Conservation (phyloP, 176 grass and related monocot species). For the Hsuehochloa calcarea region DNA sequence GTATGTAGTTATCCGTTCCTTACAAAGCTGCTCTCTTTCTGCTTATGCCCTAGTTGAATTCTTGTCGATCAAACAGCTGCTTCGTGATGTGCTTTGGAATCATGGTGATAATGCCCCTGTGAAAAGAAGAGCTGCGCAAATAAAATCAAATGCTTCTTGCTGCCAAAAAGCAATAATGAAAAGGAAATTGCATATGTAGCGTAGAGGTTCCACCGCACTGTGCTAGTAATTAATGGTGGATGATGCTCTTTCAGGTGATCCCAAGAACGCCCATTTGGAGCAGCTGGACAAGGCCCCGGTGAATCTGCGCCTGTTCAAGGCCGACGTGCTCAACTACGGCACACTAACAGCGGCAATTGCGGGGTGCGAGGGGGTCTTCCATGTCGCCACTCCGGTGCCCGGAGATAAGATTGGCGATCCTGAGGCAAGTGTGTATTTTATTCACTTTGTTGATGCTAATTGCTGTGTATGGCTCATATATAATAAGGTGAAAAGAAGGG, state of each 20-base stretch:
- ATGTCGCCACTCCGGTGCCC: constrained; percentile 53
- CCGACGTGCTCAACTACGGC: constrained; percentile 53
- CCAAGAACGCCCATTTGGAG: constrained; percentile 39
- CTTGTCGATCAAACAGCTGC: not conserved
- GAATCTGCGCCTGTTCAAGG: constrained; percentile 60
- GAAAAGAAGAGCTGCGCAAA: not conserved
- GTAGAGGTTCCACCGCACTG: not conserved
- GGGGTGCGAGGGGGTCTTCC: constrained; percentile 63
- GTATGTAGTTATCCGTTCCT: not conserved
- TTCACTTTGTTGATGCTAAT: not conserved
- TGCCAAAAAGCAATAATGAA: not conserved
- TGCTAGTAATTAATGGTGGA: not conserved
- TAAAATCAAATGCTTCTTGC: not conserved
- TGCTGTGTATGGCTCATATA: too few relatives aligned
- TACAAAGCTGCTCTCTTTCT: too few relatives aligned
- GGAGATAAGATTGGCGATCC: constrained; percentile 15
- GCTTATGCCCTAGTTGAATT: not conserved
- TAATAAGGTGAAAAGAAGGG: too few relatives aligned
- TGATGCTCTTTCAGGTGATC: constrained; percentile 31
- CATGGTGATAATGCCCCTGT: not conserved
- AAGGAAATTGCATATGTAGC: not conserved
- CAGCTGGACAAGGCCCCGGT: constrained; percentile 43
- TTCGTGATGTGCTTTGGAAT: not conserved
- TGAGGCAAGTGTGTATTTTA: constrained; percentile 22
- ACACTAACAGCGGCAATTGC: constrained; percentile 32